Percentiles rank a stretch among this genome's conserved stretches.
Conservation (phyloP, 164 flowering plant genomes). For the Annona squamosa region DNA sequence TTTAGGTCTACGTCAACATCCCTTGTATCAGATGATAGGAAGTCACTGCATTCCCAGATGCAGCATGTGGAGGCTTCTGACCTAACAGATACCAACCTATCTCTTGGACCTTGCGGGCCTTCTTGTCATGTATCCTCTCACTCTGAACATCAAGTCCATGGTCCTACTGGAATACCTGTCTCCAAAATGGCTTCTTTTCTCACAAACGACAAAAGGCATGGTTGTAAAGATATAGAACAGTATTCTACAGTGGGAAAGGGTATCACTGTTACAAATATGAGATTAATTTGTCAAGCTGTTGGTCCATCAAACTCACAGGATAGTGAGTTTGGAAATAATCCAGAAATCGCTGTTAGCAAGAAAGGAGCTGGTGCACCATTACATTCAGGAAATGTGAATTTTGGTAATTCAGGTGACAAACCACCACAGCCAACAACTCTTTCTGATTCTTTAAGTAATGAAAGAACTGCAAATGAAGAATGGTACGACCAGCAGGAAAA, state of each 20-base stretch:
- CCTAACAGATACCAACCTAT: neutral
- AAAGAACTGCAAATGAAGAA: slow-evolving; percentile 2
- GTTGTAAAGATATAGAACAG: slow-evolving; percentile 18
- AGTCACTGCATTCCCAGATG: slow-evolving; percentile 2
- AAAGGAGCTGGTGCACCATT: slow-evolving; percentile 7
- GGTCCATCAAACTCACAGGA: slow-evolving; percentile 12
- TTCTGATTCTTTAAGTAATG: neutral
- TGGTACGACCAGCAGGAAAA: neutral
- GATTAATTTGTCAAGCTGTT: slow-evolving; percentile 10
- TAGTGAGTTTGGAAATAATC: slow-evolving; percentile 13
- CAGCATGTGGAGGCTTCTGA: neutral
- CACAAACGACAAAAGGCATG: slow-evolving; percentile 11
- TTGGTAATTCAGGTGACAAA: slow-evolving; percentile 18
- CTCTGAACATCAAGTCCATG: neutral
- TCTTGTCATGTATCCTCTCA: neutral
- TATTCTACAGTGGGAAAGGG: slow-evolving; percentile 5
- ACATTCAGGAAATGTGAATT: slow-evolving; percentile 6
- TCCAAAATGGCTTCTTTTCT: slow-evolving; percentile 9
- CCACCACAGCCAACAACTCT: slow-evolving; percentile 14
- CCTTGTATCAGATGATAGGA: slow-evolving; percentile 5
- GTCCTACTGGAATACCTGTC: neutral
- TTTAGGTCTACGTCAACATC: neutral
- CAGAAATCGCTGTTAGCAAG: slow-evolving; percentile 11
- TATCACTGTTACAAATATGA: slow-evolving; percentile 6
- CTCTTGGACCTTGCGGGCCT: slow-evolving; percentile 4